Percentiles rank a stretch among this genome's conserved stretches.
Evolutionary conservation across 2,329 filamentous ascomycete species (phyloP).

Genomic region (Pseudogymnoascus sp.): DNA sequence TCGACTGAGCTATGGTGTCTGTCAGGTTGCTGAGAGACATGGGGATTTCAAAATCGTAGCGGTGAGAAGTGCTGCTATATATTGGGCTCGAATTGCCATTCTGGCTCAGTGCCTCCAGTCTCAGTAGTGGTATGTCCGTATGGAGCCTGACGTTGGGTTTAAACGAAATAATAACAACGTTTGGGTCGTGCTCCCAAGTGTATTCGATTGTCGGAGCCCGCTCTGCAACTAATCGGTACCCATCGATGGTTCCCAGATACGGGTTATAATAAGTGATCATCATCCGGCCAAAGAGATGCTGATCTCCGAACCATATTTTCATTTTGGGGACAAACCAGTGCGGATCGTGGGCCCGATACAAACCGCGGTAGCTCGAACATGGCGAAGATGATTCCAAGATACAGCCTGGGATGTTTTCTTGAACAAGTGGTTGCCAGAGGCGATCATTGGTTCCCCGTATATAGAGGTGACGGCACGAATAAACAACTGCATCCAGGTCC

Average conservation of each 20-base stretch:
- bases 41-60: slow-evolving; percentile 43
- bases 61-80: slow-evolving; percentile 25
- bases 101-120: slow-evolving; percentile 36
- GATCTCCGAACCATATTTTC: slow-evolving; percentile 82
- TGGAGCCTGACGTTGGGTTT: slow-evolving; percentile 64
- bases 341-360: slow-evolving; percentile 69
- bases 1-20: slow-evolving; percentile 50
- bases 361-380: slow-evolving; percentile 57
- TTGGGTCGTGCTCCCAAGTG: slow-evolving; percentile 57
- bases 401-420: slow-evolving; percentile 56
- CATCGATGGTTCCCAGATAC: slow-evolving; percentile 68
- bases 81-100: slow-evolving; percentile 16
- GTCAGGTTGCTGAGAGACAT: slow-evolving; percentile 43
- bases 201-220: slow-evolving; percentile 48
- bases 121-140: slow-evolving; percentile 64
- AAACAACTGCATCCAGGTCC: slow-evolving; percentile 55
- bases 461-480: slow-evolving; percentile 56
- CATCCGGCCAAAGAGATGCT: slow-evolving; percentile 64
- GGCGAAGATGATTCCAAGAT: slow-evolving; percentile 49
- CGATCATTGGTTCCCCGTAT: slow-evolving; percentile 57
- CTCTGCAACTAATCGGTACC: slow-evolving; percentile 66
- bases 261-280: slow-evolving; percentile 73
- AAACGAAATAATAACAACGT: slow-evolving; percentile 67
- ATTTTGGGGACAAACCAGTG: slow-evolving; percentile 78
- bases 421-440: slow-evolving; percentile 66